These are phyloP conservation scores for Rhizoclosmatium sp. DNA, from an alignment of 192 early-diverging fungal species.

Conservation along the genomic window DNA sequence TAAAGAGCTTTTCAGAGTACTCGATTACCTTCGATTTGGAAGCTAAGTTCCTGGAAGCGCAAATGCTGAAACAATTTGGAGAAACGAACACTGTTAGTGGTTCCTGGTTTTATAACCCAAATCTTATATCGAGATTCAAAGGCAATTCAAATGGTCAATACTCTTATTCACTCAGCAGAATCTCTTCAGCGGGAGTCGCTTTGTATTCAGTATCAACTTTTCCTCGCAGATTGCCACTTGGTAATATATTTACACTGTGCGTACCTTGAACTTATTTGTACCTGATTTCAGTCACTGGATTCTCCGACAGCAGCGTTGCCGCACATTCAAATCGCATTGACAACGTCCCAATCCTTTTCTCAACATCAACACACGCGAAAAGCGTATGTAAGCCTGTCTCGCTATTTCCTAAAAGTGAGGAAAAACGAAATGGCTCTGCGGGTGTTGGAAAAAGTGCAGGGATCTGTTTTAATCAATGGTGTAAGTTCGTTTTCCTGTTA, in stretches of 20 bases:
- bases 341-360: background rate
- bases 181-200: background rate
- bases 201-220: background rate
- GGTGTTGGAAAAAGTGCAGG: too few species aligned
- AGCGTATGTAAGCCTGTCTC: background rate
- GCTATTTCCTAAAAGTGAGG: background rate
- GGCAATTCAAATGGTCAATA: background rate
- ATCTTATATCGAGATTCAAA: background rate
- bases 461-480: too few species aligned
- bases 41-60: background rate
- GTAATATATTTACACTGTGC: background rate
- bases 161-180: background rate
- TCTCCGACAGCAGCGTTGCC: conserved; percentile 11
- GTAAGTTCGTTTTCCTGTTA: too few species aligned
- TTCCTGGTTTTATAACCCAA: too few species aligned
- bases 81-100: background rate
- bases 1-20: too few species aligned
- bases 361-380: background rate
- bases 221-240: background rate
- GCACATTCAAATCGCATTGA: background rate
- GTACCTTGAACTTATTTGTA: background rate
- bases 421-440: background rate
- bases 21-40: background rate
- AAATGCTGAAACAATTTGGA: background rate
- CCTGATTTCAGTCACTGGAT: background rate